These are phyloP conservation scores for Cladorrhinum sp. DNA, from an alignment of 2,329 filamentous ascomycete species.

Conservation along the genomic window DNA sequence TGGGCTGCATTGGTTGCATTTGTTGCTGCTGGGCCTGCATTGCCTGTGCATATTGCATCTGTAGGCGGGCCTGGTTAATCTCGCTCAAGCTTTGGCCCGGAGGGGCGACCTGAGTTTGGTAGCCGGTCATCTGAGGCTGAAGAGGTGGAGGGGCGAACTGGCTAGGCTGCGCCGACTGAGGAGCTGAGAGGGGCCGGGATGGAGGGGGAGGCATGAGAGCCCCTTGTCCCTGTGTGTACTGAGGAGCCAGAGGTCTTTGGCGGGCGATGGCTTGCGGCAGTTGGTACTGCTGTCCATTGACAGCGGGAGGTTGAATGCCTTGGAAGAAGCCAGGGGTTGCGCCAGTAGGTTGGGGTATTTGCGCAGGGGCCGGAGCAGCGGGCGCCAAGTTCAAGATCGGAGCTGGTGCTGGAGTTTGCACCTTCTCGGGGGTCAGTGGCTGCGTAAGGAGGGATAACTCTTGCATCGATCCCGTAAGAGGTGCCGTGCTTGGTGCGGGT, in stretches of 20 bases:
- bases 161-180: constrained; percentile 73
- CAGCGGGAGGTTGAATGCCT: constrained; percentile 40
- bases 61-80: constrained; percentile 63
- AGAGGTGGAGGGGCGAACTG: constrained; percentile 71
- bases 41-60: constrained; percentile 54
- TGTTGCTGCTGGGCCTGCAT: constrained; percentile 41
- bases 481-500: constrained; percentile 34
- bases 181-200: constrained; percentile 79
- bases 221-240: constrained; percentile 55
- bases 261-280: constrained; percentile 49
- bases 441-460: constrained; percentile 54
- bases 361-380: constrained; percentile 34
- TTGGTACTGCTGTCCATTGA: constrained; percentile 40
- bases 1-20: constrained; percentile 37
- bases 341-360: constrained; percentile 47
- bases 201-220: constrained; percentile 74
- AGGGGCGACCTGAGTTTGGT: constrained; percentile 58
- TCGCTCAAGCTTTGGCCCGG: constrained; percentile 76
- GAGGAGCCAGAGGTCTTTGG: constrained; percentile 70
- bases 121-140: constrained; percentile 80
- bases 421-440: constrained; percentile 52
- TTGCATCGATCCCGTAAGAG: constrained; percentile 65
- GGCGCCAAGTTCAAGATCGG: constrained; percentile 35
- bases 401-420: constrained; percentile 33
- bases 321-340: constrained; percentile 59